phyloP scores from a whole-genome alignment of 2,329 filamentous ascomycete genomes.

The Botrytis fragariae region DNA sequence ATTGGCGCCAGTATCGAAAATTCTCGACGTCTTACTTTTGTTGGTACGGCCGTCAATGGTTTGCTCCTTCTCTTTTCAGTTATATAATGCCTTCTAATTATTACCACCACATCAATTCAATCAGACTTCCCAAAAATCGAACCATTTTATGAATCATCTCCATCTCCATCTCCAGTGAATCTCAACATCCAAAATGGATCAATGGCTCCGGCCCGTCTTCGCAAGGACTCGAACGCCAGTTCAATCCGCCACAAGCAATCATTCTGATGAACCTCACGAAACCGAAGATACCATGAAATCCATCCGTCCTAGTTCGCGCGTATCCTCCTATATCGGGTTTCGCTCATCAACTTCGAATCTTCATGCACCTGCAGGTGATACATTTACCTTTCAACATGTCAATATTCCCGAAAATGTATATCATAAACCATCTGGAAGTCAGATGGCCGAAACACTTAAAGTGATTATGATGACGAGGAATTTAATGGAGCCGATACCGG shows the following conservation, averaged over 20 bases:
- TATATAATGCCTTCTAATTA: neutral
- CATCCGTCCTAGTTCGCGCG: conserved; percentile 29
- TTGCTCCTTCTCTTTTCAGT: conserved; percentile 3
- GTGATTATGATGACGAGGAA: conserved; percentile 38
- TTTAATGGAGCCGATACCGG: conserved; percentile 30
- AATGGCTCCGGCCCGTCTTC: conserved; percentile 36
- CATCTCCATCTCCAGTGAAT: neutral
- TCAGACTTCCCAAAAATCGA: neutral
- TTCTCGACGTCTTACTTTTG: neutral
- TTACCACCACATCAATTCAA: neutral
- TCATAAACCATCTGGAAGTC: conserved; percentile 35
- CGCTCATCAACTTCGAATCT: conserved; percentile 25
- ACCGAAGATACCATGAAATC: conserved; percentile 25
- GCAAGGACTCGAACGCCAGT: conserved; percentile 27
- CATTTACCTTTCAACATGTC: conserved; percentile 25
- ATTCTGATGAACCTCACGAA: conserved; percentile 25
- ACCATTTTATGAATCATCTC: neutral
- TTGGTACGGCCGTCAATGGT: neutral
- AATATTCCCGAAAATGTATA: conserved; percentile 32
- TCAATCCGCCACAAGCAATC: conserved; percentile 16
- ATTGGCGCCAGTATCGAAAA: neutral
- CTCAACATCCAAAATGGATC: conserved; percentile 26
- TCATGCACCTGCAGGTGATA: conserved; percentile 20
- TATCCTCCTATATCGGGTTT: conserved; percentile 33
- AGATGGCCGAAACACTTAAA: conserved; percentile 37